These are phyloP conservation scores for Diplogelasinospora grovesii DNA, from an alignment of 495 filamentous ascomycete species.

Conservation along the genomic window DNA sequence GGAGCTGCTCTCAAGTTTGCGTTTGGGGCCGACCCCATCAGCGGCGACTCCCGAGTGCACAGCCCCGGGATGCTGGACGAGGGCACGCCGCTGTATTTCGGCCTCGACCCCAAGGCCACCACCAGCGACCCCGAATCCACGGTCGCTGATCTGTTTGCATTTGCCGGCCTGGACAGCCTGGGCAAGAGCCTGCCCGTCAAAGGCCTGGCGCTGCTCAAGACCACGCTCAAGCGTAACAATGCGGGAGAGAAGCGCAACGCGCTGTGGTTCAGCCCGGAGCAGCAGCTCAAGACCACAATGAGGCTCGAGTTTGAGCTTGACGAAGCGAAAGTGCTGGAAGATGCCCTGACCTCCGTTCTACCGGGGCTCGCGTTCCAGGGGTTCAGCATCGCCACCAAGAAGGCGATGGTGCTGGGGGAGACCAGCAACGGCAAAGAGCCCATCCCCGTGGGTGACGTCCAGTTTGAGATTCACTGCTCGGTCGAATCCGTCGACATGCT, in stretches of 20 bases:
- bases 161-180: not conserved
- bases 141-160: not conserved
- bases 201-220: not conserved
- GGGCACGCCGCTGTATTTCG: not conserved
- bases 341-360: not conserved
- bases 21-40: too few relatives aligned
- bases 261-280: constrained; percentile 1
- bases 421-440: not conserved
- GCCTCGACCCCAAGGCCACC: not conserved
- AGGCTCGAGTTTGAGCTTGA: constrained; percentile 1
- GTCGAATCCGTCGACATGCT: not conserved
- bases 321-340: not conserved
- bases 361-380: not conserved
- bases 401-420: not conserved
- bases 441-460: not conserved
- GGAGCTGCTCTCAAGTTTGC: too few relatives aligned
- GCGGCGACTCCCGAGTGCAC: not conserved
- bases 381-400: not conserved
- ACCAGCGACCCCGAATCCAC: not conserved
- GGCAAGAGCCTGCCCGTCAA: not conserved
- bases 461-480: not conserved
- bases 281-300: not conserved
- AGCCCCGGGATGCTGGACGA: not conserved
- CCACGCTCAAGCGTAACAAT: not conserved
- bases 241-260: constrained; percentile 1